phyloP scores from a whole-genome alignment of 139 green algal species.

The Spirogloea muscicola region DNA sequence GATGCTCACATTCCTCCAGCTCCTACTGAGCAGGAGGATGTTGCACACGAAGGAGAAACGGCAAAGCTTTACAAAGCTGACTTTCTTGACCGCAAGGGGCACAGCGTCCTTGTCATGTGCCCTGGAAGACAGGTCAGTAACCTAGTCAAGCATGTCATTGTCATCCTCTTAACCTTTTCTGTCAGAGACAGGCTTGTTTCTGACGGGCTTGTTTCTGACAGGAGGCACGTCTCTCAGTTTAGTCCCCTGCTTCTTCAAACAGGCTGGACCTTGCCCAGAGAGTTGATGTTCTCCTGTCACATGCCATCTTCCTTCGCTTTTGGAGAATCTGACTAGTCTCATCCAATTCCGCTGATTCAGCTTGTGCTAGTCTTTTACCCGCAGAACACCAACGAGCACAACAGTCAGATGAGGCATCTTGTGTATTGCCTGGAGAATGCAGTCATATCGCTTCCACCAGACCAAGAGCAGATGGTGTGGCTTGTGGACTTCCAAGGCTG shows the following conservation, averaged over 20 bases:
- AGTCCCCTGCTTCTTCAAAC: no score
- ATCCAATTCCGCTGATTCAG: not conserved
- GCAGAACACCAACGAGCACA: slow-evolving; percentile 54
- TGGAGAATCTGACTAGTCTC: no score
- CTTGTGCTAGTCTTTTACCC: not conserved
- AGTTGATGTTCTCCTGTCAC: no score
- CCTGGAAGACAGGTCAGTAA: slow-evolving; percentile 42
- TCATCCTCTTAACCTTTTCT: no score
- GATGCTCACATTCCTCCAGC: no score
- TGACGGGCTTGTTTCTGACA: no score
- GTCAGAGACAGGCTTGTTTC: no score
- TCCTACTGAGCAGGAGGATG: slow-evolving; percentile 41
- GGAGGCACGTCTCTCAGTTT: no score
- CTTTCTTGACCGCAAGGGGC: slow-evolving; percentile 26
- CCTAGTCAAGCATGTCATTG: no score
- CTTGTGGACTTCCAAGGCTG: slow-evolving; percentile 57
- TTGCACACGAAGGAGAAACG: slow-evolving; percentile 40
- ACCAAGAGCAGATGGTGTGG: slow-evolving; percentile 43
- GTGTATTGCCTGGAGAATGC: slow-evolving; percentile 56
- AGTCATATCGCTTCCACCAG: slow-evolving; percentile 6
- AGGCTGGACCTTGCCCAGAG: no score
- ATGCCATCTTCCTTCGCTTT: no score
- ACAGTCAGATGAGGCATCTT: slow-evolving; percentile 50
- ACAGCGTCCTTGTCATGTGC: slow-evolving; percentile 50
- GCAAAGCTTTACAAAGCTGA: slow-evolving; percentile 53